Base-by-base conservation (phyloP, 2,329 filamentous ascomycete genomes). In the Hortaea sp. region DNA sequence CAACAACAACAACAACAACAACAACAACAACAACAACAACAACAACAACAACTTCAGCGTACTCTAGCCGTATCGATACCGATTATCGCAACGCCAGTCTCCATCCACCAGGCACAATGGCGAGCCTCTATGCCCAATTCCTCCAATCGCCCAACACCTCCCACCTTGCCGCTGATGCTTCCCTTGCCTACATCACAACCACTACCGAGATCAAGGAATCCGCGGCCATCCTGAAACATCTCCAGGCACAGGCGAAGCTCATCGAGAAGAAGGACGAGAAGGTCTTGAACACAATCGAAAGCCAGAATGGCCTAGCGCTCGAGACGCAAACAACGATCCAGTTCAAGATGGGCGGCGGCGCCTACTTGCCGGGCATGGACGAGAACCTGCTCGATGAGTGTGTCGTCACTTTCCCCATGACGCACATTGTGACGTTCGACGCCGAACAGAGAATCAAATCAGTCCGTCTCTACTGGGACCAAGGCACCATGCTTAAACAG, bases 401-500 rank as follows among this genome's bases (percentile, higher is more conserved):
- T 59, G 78, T 78, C 46, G 88, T 88, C 51, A 80, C 79, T 43
- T 75, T 97, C 54, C 79, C 86, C 42, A 80, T 94, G 69, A 89
- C 95, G 58, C 92, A 98, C 71, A 82, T 97, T 53, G 89, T 98
- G 55, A 78, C 80, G 48, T 95, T 95, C 67, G 78, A 94, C 65
- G 63, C 67, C 54, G 68, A 83, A 41, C 78, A 81, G 64, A 88
- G 87, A 70, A 95, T 98, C 63, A 66, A 77, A 49, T 87, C 92
- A 65, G 85, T 97, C 53, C 85, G 90, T 57, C 79, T 90, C 56
- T 87, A 84, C 65, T 98, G 92, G 92, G 92, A 98, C 65, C 92
- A 98, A 67, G 89, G 82, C 50, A 84, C 88, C 45, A 78, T 98
- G 37, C 78, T 98, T 55, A 97, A 92, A 71, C 84, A 94, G 66